Evolutionary conservation across 768 basidiomycete species (phyloP).

Genomic region (Lepiota subincarnata): DNA sequence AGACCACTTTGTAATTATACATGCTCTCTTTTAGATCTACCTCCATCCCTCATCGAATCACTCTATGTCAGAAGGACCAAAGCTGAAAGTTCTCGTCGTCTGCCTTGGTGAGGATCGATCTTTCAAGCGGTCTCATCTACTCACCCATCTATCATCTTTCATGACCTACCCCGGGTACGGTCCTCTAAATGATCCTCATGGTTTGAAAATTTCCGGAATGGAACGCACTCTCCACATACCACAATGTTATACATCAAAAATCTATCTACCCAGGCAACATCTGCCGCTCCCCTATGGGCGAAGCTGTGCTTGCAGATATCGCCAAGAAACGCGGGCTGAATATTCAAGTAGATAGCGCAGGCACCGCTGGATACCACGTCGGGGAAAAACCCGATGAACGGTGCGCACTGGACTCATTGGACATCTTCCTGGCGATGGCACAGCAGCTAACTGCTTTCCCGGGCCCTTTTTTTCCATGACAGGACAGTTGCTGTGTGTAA

Average conservation of each 20-base stretch:
- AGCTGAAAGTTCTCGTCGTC: slow-evolving; percentile 63
- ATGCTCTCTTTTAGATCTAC: no score
- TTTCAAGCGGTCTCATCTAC: neutral
- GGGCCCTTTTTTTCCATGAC: neutral
- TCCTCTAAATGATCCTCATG: no score
- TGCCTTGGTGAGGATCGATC: slow-evolving; percentile 48
- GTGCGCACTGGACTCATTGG: slow-evolving; percentile 30
- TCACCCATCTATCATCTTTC: neutral
- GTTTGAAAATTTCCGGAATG: no score
- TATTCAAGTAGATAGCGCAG: slow-evolving; percentile 76
- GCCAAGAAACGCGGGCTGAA: slow-evolving; percentile 64
- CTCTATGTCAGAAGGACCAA: slow-evolving; percentile 16
- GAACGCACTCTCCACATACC: no score
- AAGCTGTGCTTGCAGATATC: slow-evolving; percentile 74
- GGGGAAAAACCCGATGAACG: slow-evolving; percentile 83
- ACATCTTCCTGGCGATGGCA: no score
- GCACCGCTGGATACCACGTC: slow-evolving; percentile 80
- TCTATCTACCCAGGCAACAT: slow-evolving; percentile 55
- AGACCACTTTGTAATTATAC: no score
- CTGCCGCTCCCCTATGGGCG: slow-evolving; percentile 90
- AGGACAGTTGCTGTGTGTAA: slow-evolving; percentile 70
- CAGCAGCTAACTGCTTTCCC: no score
- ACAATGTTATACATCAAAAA: no score
- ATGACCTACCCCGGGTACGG: no score
- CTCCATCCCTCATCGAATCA: no score